Percentiles rank a stretch among this genome's conserved stretches.
Conservation (phyloP, 75 land plant genomes). For the Selaginella moellendorffii region DNA sequence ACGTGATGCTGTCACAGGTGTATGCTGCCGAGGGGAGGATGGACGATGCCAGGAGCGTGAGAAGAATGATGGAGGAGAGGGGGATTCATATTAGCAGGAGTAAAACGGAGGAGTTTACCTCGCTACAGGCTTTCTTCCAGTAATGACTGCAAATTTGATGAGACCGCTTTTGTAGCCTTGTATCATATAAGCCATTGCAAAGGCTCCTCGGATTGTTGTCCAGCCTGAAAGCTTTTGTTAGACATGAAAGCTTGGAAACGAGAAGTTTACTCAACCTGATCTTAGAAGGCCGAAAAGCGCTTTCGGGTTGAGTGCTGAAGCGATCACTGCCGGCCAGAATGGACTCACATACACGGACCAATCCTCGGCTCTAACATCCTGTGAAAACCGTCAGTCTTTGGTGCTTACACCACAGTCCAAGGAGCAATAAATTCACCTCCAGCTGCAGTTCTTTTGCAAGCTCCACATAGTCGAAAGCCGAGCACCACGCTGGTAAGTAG, state of each 20-base stretch:
- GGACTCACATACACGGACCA: constrained; percentile 90
- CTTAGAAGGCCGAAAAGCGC: constrained; percentile 55
- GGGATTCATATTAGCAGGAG: not conserved
- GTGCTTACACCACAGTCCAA: not conserved
- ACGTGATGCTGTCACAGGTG: too few species aligned
- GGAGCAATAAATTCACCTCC: constrained; percentile 30
- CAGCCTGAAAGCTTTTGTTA: constrained; percentile 36
- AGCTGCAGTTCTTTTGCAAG: constrained; percentile 47
- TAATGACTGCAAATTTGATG: constrained; percentile 77
- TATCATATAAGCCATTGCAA: constrained; percentile 84
- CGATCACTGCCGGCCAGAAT: constrained; percentile 97
- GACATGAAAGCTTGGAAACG: not conserved
- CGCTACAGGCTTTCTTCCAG: constrained; percentile 47
- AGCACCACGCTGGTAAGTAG: constrained; percentile 93
- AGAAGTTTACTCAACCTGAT: constrained; percentile 30
- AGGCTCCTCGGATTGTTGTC: constrained; percentile 76
- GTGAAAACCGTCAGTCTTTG: not conserved
- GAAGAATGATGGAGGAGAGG: not conserved
- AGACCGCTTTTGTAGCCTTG: constrained; percentile 74
- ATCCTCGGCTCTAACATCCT: constrained; percentile 78
- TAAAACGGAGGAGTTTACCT: not conserved
- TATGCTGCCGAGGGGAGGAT: too few species aligned
- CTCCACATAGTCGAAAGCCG: constrained; percentile 68
- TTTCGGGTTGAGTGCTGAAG: constrained; percentile 67
- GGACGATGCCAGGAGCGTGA: not conserved